A percentile compares a stretch with the other conserved stretches of the same genome.
phyloP scores from a whole-genome alignment of 177 flowering plant genomes.

The Vitis hybrid region DNA sequence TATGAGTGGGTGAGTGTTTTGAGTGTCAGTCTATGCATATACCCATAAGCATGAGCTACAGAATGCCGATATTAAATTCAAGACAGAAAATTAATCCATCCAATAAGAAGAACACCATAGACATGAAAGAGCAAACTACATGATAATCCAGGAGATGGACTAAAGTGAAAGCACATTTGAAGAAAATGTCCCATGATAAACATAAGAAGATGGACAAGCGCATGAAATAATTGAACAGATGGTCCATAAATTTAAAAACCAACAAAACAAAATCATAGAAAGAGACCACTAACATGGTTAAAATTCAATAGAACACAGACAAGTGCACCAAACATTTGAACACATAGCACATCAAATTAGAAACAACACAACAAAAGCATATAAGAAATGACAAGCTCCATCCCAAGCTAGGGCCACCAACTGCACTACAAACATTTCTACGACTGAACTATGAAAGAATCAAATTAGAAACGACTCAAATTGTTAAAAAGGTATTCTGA shows the following conservation, averaged over 20 bases:
- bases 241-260: no score
- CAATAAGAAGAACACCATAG: not conserved
- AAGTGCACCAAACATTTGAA: not conserved
- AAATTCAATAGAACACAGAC: not conserved
- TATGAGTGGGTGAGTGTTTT: no score
- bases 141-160: not conserved
- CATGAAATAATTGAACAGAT: no score
- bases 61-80: not conserved
- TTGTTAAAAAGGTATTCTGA: not conserved
- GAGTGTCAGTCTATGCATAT: not conserved
- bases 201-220: not conserved
- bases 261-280: not conserved
- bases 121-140: not conserved
- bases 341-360: not conserved
- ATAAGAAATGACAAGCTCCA: not conserved
- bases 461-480: not conserved
- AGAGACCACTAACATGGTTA: not conserved
- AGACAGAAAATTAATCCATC: not conserved
- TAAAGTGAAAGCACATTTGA: not conserved
- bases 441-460: not conserved
- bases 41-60: no score
- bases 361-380: not conserved
- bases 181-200: not conserved
- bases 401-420: not conserved
- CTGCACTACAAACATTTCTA: not conserved